Percentiles rank a stretch among this genome's conserved stretches.
Conservation (phyloP, 371 early-diverging fungal species). For the Rhizopus delemar region DNA sequence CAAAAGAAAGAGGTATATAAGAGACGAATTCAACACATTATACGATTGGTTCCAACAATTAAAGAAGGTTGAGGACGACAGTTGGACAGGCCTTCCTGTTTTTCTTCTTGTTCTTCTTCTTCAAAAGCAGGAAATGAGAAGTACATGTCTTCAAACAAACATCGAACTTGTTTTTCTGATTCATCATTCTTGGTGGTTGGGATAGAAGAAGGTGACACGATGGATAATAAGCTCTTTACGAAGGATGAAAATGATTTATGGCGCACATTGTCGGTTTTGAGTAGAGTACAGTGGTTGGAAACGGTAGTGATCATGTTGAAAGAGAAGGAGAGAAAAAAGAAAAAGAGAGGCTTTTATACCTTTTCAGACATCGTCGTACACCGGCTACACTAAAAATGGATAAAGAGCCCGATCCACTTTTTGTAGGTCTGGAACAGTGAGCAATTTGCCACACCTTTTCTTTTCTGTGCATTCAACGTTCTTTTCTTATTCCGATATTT, state of each 20-base stretch:
- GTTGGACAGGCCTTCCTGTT: background rate
- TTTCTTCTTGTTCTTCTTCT: conserved; percentile 12
- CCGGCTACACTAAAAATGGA: too few relatives aligned
- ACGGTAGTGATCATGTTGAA: too few relatives aligned
- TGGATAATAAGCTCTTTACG: conserved; percentile 31
- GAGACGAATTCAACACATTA: conserved; percentile 16
- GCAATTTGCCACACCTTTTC: too few relatives aligned
- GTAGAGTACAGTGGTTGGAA: too few relatives aligned
- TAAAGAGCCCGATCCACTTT: too few relatives aligned
- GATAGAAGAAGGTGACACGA: conserved; percentile 27
- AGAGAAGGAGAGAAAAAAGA: too few relatives aligned
- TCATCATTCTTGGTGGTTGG: background rate
- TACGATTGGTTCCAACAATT: conserved; percentile 18
- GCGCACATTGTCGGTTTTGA: background rate
- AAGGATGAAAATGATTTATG: conserved; percentile 33
- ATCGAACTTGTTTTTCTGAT: background rate
- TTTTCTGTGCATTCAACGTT: too few relatives aligned
- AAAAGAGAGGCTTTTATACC: too few relatives aligned
- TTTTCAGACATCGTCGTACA: too few relatives aligned
- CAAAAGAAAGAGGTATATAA: background rate
- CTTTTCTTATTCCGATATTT: too few relatives aligned
- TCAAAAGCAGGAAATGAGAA: conserved; percentile 33
- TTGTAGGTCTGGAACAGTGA: too few relatives aligned
- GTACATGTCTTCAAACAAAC: conserved; percentile 27
- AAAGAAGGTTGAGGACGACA: conserved; percentile 14